Evolutionary conservation across 768 basidiomycete genomes (phyloP), one percentile per base, ranked within the genome.

Genomic region (Lepiota venenata): DNA sequence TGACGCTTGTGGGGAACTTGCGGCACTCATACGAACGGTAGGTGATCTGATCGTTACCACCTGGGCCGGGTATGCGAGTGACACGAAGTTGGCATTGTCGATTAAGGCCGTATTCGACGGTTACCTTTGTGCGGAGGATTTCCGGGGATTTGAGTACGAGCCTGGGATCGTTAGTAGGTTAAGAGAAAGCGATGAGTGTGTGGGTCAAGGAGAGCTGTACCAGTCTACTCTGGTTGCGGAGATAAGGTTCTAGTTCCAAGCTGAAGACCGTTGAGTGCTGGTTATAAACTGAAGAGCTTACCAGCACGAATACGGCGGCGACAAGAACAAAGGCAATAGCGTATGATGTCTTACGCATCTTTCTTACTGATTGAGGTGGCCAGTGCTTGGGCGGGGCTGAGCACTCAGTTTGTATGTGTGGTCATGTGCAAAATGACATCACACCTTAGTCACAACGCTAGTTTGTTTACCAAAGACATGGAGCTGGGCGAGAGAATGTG

Each of bases 301-400:
- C 86, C 41, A 88, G 63, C 21, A 76, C 59, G 7, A 85, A 67
- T 4, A 77, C 74, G 12, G 78, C 52, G 2, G 75, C 62, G 1
- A 86, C 80, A 25, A 80, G 79, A 55, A 82, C 58, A 59, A 88
- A 85, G 0, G 87, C 80, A 48, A 87, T 58, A 22, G 78, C 79
- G 58, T 90, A 90, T 0, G 85, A 88, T 0, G 76, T 80, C 62
- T 86, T 88, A 58, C 87, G 75, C 87, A 88, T 61, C 15, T 36
- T 39, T 35, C 52, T 27, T 21, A 6, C 22, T 87, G 57, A 41
- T 32, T 39, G 40, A 25, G 18, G 38, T n/a, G 21, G 5, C 25
- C 25, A 25, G 25, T 25, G 25, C 2, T n/a, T n/a, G n/a, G n/a
- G n/a, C n/a, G n/a, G n/a, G n/a, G n/a, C n/a, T n/a, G n/a, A n/a